phyloP scores from a whole-genome alignment of 2,329 filamentous ascomycete genomes.

The Lecanoromycetidae sp. region DNA sequence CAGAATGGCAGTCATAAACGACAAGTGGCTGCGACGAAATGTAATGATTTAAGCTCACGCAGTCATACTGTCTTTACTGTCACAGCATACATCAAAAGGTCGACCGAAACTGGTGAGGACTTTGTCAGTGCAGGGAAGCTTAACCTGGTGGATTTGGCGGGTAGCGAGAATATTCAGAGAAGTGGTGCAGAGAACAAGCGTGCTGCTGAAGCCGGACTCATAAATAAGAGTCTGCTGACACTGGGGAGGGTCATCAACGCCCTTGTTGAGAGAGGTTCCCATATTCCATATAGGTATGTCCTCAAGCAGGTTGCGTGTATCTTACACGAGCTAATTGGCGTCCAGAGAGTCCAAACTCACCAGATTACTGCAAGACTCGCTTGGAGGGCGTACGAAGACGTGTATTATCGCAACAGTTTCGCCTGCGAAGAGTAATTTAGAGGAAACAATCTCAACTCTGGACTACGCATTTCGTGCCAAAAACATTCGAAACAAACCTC shows the following conservation, averaged over 20 bases:
- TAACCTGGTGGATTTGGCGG: constrained; percentile 90
- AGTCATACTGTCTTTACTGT: constrained; percentile 98
- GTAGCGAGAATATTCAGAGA: constrained; percentile 93
- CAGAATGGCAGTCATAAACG: constrained; percentile 83
- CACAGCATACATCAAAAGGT: constrained; percentile 76
- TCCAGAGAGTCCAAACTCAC: constrained; percentile 92
- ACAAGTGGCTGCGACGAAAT: constrained; percentile 98
- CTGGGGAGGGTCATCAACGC: constrained; percentile 96
- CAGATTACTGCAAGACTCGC: constrained; percentile 84
- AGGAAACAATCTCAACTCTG: constrained; percentile 95
- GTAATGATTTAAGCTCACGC: constrained; percentile 92
- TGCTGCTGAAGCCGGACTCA: constrained; percentile 85
- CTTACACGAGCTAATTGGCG: constrained; percentile 1
- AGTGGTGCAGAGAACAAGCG: constrained; percentile 97
- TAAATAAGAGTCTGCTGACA: constrained; percentile 95
- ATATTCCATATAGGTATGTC: constrained; percentile 62
- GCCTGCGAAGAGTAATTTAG: constrained; percentile 84
- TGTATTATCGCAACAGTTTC: constrained; percentile 98
- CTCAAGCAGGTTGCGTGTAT: no score
- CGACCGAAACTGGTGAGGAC: constrained; percentile 73
- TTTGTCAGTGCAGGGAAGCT: constrained; percentile 85
- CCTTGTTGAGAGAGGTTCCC: constrained; percentile 73
- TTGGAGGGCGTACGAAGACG: constrained; percentile 90
- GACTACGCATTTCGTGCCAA: constrained; percentile 97
- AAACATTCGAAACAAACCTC: constrained; percentile 96